phyloP scores from a whole-genome alignment of 441 rosid genomes.

The Cnidoscolus chayamansa region DNA sequence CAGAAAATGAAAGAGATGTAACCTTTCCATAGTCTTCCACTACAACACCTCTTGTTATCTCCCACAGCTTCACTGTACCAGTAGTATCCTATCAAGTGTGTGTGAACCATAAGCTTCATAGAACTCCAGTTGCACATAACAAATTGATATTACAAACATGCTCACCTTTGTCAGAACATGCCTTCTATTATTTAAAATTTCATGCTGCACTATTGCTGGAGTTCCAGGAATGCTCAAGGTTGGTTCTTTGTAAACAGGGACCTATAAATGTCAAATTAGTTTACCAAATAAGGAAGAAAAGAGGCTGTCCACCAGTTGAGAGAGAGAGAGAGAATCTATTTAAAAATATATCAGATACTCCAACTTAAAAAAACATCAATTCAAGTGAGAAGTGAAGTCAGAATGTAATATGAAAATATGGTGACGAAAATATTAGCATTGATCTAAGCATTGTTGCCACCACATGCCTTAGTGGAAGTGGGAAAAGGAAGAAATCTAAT shows the following conservation, averaged over 20 bases:
- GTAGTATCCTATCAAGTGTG: conserved; percentile 66
- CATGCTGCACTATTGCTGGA: conserved; percentile 94
- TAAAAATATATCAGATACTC: not conserved
- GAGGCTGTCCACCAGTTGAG: too few species aligned
- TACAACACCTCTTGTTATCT: conserved; percentile 79
- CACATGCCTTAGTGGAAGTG: not conserved
- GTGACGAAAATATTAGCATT: not conserved
- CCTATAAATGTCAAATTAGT: conserved; percentile 38
- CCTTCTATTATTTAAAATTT: conserved; percentile 87
- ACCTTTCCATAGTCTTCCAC: conserved; percentile 96
- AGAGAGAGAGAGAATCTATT: not conserved
- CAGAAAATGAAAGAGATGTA: conserved; percentile 17
- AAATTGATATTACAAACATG: conserved; percentile 5
- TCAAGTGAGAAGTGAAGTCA: not conserved
- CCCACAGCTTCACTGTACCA: conserved; percentile 96
- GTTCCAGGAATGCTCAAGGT: conserved; percentile 72
- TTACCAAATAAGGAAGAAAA: too few species aligned
- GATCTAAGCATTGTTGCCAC: not conserved
- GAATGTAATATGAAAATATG: not conserved
- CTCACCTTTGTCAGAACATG: conserved; percentile 95
- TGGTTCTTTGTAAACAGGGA: conserved; percentile 83
- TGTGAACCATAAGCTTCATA: conserved; percentile 19
- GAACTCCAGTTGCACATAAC: conserved; percentile 6
- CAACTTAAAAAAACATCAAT: not conserved
- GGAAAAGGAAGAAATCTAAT: not conserved